These are phyloP conservation scores for Stemphylium lycopersici DNA, from an alignment of 2,329 filamentous ascomycete species.

Conservation along the genomic window DNA sequence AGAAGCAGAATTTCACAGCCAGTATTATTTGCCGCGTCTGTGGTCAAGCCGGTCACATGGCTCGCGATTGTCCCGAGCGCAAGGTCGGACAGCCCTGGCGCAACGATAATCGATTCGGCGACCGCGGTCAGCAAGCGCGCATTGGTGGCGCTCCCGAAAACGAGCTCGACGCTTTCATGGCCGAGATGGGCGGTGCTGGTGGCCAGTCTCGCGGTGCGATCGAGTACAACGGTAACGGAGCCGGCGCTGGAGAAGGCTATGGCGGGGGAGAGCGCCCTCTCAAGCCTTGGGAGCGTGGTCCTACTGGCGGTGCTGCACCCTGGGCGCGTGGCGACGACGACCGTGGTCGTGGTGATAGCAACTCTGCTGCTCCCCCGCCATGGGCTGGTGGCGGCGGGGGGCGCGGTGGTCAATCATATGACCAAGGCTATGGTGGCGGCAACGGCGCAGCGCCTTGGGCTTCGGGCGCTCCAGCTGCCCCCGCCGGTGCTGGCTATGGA, in stretches of 20 bases:
- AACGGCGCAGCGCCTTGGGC: constrained; percentile 49
- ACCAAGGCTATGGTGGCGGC: constrained; percentile 34
- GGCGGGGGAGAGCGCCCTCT: constrained; percentile 60
- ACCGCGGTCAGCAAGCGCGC: constrained; percentile 62
- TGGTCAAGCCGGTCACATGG: constrained; percentile 98
- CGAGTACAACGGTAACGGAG: constrained; percentile 51
- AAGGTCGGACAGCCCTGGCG: constrained; percentile 92
- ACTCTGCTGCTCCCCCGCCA: constrained; percentile 50
- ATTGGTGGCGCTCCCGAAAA: constrained; percentile 82
- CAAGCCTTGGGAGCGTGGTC: constrained; percentile 88
- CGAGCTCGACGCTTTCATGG: constrained; percentile 98
- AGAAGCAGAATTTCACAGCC: constrained; percentile 97
- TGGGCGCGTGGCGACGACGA: constrained; percentile 64
- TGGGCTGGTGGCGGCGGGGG: constrained; percentile 43
- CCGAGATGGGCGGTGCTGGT: constrained; percentile 82
- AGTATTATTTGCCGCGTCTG: constrained; percentile 99
- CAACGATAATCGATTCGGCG: constrained; percentile 67
- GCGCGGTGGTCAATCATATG: constrained; percentile 41
- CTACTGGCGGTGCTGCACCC: constrained; percentile 81
- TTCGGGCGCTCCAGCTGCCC: constrained; percentile 45
- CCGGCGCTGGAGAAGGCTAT: constrained; percentile 55
- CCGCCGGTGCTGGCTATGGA: constrained; percentile 52
- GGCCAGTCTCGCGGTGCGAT: constrained; percentile 76
- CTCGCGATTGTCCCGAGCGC: constrained; percentile 93
- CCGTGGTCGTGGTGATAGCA: constrained; percentile 47